Conservation (phyloP, 2,329 filamentous ascomycete species). For the Xylariaceae sp. region DNA sequence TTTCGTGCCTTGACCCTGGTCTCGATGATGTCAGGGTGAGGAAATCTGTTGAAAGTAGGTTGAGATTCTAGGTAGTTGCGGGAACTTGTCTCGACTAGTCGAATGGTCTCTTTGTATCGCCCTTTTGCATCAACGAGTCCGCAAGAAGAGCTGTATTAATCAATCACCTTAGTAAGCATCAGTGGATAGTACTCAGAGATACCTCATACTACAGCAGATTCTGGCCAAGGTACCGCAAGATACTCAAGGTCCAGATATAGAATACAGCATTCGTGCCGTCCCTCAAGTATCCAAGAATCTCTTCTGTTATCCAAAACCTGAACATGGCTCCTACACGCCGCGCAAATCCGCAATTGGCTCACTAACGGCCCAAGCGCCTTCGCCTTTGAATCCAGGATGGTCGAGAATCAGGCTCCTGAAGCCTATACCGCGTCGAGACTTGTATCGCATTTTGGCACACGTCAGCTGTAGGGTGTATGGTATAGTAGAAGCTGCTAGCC, state of each 20-base stretch:
- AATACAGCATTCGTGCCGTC: constrained; percentile 4
- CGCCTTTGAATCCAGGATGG: constrained; percentile 1
- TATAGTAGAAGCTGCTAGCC: too few species aligned
- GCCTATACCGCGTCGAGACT: constrained; percentile 2
- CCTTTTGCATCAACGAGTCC: too few species aligned
- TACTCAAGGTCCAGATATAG: constrained; percentile 8
- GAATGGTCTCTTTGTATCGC: too few species aligned
- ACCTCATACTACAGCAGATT: constrained; percentile 1
- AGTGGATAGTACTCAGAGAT: constrained; percentile 1
- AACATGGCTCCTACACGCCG: constrained; percentile 6
- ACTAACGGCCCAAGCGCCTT: constrained; percentile 1
- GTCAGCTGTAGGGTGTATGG: too few species aligned
- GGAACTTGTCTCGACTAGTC: too few species aligned
- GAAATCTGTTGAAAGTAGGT: too few species aligned
- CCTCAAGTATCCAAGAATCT: constrained; percentile 2
- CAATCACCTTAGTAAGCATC: too few species aligned
- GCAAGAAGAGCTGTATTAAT: too few species aligned
- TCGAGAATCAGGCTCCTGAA: constrained; percentile 1
- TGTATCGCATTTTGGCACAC: neutral
- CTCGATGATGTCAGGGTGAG: too few species aligned
- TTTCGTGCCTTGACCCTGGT: too few species aligned
- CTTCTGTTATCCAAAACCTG: constrained; percentile 2
- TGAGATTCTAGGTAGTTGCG: too few species aligned
- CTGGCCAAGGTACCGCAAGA: constrained; percentile 6
- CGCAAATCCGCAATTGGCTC: constrained; percentile 6